Conservation (phyloP, 768 basidiomycete species). For the Boletus sp. region DNA sequence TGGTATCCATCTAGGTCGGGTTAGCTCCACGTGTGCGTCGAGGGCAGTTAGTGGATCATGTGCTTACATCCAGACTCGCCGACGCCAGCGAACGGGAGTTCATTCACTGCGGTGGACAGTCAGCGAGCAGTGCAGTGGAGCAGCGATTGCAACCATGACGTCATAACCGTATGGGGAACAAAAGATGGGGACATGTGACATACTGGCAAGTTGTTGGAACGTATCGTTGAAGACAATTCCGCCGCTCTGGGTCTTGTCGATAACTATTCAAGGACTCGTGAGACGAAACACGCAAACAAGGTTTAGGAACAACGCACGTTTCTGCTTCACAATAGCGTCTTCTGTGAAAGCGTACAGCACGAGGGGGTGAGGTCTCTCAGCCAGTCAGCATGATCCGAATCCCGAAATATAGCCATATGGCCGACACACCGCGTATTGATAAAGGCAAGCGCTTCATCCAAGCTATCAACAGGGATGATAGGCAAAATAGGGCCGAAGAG, state of each 20-base stretch:
- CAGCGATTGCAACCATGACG: constrained; percentile 6
- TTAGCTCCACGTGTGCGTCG: neutral
- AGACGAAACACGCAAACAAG: neutral
- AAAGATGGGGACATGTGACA: constrained; percentile 7
- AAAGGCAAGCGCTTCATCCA: constrained; percentile 55
- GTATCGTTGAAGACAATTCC: constrained; percentile 57
- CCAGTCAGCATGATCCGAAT: constrained; percentile 2
- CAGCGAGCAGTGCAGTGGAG: constrained; percentile 5
- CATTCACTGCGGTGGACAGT: constrained; percentile 23
- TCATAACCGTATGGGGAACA: neutral
- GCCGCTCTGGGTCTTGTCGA: constrained; percentile 56
- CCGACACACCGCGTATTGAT: constrained; percentile 47
- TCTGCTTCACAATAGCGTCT: constrained; percentile 37
- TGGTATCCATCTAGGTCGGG: constrained; percentile 49
- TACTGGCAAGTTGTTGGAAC: constrained; percentile 50
- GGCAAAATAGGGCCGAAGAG: constrained; percentile 72
- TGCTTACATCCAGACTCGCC: constrained; percentile 65
- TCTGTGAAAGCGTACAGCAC: constrained; percentile 65
- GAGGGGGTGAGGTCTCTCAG: constrained; percentile 51
- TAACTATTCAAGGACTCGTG: constrained; percentile 36
- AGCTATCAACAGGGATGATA: constrained; percentile 51
- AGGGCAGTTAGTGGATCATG: neutral
- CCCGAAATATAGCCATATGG: neutral
- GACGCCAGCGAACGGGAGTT: constrained; percentile 51
- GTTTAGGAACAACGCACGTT: constrained; percentile 28